phyloP scores from a whole-genome alignment of 768 basidiomycete genomes.

The Neoboletus brunneissimus region DNA sequence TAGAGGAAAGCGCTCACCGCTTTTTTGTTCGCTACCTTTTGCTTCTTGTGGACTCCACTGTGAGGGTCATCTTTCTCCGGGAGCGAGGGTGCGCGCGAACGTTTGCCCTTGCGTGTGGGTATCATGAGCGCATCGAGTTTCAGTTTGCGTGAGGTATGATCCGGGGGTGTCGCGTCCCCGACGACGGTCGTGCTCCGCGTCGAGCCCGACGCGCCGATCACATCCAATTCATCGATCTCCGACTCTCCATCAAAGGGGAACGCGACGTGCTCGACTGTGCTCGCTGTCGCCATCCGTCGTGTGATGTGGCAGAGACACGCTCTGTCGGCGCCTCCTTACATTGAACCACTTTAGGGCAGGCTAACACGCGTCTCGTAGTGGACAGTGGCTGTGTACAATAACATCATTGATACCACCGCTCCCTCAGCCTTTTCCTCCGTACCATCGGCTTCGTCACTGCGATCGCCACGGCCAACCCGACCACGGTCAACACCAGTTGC shows the following conservation, averaged over 20 bases:
- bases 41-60: conserved; percentile 24
- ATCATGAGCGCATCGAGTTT: conserved; percentile 9
- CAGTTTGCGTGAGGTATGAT: not conserved
- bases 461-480: conserved; percentile 70
- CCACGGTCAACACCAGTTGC: conserved; percentile 82
- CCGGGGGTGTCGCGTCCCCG: conserved; percentile 27
- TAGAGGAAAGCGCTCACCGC: conserved; percentile 29
- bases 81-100: conserved; percentile 11
- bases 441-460: conserved; percentile 83
- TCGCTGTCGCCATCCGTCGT: conserved; percentile 5
- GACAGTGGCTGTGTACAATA: conserved; percentile 12
- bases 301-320: not conserved
- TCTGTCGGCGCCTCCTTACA: not conserved
- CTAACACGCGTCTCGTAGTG: conserved; percentile 18
- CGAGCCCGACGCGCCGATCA: conserved; percentile 25
- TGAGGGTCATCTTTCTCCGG: not conserved
- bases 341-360: conserved; percentile 21
- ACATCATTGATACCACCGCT: conserved; percentile 59
- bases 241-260: conserved; percentile 9
- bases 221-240: conserved; percentile 30
- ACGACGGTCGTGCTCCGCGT: conserved; percentile 30
- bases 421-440: conserved; percentile 57
- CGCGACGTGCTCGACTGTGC: conserved; percentile 2
- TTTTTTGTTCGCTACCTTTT: conserved; percentile 38
- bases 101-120: conserved; percentile 18